Evolutionary conservation across 2,329 filamentous ascomycete species (phyloP), one percentile per base, ranked within the genome.

Genomic region (Podosphaera aphanis): DNA sequence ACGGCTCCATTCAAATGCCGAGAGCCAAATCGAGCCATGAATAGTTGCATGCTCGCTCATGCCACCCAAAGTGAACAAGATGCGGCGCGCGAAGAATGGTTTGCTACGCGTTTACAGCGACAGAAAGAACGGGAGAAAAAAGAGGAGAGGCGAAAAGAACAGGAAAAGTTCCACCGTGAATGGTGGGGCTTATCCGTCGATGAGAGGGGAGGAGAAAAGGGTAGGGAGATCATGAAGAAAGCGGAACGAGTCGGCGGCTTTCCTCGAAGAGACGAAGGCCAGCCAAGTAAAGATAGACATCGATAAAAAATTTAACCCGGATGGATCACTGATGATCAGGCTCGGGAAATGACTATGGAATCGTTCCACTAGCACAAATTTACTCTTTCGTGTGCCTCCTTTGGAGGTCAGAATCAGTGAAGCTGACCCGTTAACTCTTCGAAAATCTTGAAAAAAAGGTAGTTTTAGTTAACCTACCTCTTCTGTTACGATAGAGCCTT

Each of bases 31-130:
- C 76, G 79, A 50, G 69, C 71, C 31, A 98, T 98, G 90, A 98
- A 98, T 65, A 70, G 67, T 50, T 98, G 90, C 66, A 94, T 98
- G 85, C 70, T 86, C 54, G 63, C 70, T 47, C 80, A 92, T 64
- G 86, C 88, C 46, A 92, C 83, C 51, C 81, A 77, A 51, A 75
- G 72, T 46, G 83, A 92, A 60, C 73, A 92, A 62, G 90, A 98
- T 64, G 77, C 75, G 20, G 90, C 90, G 51, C 70, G 90, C 45
- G 82, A 85, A 62, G 85, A 95, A 60, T 98, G 90, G 90, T 95
- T 95, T 61, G 74, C 76, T 44, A 70, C 73, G 51, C 71, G 83
- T 44, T 68, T 83, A 54, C 74, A 84, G 64, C 70, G 86, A 47
- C 71, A 76, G 55, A 66, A 65, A 47, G 74, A 79, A 61, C 66